Conservation (phyloP, 495 filamentous ascomycete genomes). For the Tuber calosporum region DNA sequence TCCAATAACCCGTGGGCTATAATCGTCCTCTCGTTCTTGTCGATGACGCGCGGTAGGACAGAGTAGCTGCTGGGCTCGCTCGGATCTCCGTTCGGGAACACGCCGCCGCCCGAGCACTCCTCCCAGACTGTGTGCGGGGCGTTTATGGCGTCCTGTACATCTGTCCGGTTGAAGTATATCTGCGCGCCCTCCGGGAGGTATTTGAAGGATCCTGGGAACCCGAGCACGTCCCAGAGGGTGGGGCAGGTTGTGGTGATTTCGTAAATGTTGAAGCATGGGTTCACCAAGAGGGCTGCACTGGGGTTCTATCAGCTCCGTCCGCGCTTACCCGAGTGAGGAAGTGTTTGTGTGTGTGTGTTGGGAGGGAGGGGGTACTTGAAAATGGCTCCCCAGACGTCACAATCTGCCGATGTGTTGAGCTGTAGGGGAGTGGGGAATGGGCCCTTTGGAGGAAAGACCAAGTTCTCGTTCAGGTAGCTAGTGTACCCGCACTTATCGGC, state of each 20-base stretch:
- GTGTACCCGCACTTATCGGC: conserved; percentile 60
- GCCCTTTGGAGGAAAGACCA: conserved; percentile 61
- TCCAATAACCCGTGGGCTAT: conserved; percentile 59
- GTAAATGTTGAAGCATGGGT: conserved; percentile 78
- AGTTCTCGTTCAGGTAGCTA: conserved; percentile 53
- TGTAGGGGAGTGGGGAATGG: conserved; percentile 46
- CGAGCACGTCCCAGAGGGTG: conserved; percentile 63
- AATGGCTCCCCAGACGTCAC: conserved; percentile 25
- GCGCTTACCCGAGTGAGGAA: not conserved
- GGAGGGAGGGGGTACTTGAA: conserved; percentile 18
- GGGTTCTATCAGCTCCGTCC: conserved; percentile 6
- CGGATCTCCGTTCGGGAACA: conserved; percentile 52
- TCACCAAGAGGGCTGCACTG: conserved; percentile 52
- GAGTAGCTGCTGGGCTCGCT: conserved; percentile 49
- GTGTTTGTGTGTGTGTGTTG: not conserved
- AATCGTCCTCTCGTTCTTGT: conserved; percentile 60
- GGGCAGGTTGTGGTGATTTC: conserved; percentile 69
- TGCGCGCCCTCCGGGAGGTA: conserved; percentile 51
- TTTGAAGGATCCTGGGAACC: conserved; percentile 56
- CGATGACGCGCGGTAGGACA: conserved; percentile 64
- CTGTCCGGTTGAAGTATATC: conserved; percentile 70
- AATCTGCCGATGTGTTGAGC: conserved; percentile 7
- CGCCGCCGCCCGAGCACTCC: conserved; percentile 50
- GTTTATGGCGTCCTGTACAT: conserved; percentile 69
- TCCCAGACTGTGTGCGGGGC: conserved; percentile 57